Evolutionary conservation across 2,329 filamentous ascomycete species (phyloP).

Genomic region (Neophaeococcomyces aloes): DNA sequence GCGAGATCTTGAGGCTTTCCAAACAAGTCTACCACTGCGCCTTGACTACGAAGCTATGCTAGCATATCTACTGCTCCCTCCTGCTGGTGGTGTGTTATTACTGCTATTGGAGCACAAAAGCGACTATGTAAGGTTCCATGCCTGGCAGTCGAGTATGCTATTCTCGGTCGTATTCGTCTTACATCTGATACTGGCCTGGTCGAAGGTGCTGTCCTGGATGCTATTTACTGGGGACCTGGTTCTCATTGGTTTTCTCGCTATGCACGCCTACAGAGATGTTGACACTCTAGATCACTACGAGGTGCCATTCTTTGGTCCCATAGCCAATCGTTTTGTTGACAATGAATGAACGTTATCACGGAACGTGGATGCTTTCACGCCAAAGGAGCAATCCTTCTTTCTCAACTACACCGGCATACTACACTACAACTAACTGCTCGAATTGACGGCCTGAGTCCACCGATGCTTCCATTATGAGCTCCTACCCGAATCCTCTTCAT

Average conservation of each 20-base stretch:
- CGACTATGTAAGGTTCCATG: slow-evolving; percentile 95
- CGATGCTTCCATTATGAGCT: too few species aligned
- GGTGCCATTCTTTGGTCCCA: slow-evolving; percentile 70
- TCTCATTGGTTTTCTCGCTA: slow-evolving; percentile 64
- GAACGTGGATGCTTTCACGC: background rate
- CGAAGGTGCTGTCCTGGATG: slow-evolving; percentile 69
- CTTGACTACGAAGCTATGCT: slow-evolving; percentile 84
- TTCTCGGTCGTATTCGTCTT: slow-evolving; percentile 62
- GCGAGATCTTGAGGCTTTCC: slow-evolving; percentile 66
- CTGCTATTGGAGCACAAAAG: slow-evolving; percentile 85
- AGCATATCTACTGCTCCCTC: slow-evolving; percentile 77
- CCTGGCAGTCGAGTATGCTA: slow-evolving; percentile 82
- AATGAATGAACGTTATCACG: slow-evolving; percentile 50
- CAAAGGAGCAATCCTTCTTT: background rate
- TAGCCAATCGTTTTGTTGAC: slow-evolving; percentile 84
- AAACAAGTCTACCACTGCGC: slow-evolving; percentile 76
- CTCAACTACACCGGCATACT: too few species aligned
- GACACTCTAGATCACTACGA: slow-evolving; percentile 62
- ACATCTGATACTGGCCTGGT: slow-evolving; percentile 81
- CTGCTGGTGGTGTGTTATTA: slow-evolving; percentile 72
- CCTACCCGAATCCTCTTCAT: too few species aligned
- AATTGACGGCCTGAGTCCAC: too few species aligned
- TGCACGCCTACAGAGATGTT: slow-evolving; percentile 74
- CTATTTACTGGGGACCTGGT: slow-evolving; percentile 65
- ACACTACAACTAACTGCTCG: too few species aligned